Evolutionary conservation across 2,329 filamentous ascomycete genomes (phyloP), one percentile per base, ranked within the genome.

Genomic region (Fusarium sp.): DNA sequence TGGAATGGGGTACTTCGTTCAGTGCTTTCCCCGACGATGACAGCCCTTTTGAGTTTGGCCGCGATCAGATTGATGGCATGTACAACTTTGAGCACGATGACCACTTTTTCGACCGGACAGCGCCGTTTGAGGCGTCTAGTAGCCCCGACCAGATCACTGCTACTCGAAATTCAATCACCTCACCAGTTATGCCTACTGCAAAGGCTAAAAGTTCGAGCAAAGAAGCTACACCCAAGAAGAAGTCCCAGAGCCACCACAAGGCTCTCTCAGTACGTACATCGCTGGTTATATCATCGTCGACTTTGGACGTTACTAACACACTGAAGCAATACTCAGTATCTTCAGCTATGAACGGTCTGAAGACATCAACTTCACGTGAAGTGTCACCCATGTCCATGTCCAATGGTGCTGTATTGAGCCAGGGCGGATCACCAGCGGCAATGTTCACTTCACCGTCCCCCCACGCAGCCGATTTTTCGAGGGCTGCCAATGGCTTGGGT

Each of bases 61-160:
- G 75, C 32, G 78, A 77, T 32, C 69, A 68, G 20, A 72, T 81
- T 58, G 80, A 80, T 30, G 77, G 72, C 56, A 65, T 83, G 7
- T 83, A 82, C 60, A 75, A 67, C 38, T 82, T 83, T 65, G 78
- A 81, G n/a, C 74, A 80, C 20, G 80, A 81, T 65, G 86, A 87
- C 68, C 83, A 84, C 73, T 84, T 84, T 61, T 86, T 88, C 83
- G 83, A 87, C 62, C 82, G 83, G 54, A 82, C 85, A 57, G 90
- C 91, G 74, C 87, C 90, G 72, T 91, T 92, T 77, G 87, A 88
- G 27, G 87, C 87, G 10, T 87, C 88, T 2, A 90, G 86, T 74
- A 92, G 89, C 69, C 89, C 90, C 7, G 86, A 85, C 65, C 83
- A 82, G 10, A 57, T 77, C 15, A 76, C 71, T 37, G 72, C 66